Conservation (phyloP, 495 filamentous ascomycete species). For the Glonium stellatum region DNA sequence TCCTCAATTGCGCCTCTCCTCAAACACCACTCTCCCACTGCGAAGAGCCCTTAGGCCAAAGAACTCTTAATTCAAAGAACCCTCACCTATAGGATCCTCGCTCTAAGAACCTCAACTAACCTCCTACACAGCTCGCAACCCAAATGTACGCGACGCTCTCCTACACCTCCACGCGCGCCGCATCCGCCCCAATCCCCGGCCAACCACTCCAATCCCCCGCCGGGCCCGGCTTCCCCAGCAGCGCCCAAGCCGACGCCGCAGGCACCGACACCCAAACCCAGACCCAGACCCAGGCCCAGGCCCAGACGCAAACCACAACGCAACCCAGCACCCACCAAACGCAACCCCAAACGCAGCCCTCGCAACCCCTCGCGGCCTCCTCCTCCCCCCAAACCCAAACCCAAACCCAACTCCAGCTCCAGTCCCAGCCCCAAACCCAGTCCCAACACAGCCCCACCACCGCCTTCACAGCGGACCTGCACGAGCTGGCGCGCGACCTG, state of each 20-base stretch:
- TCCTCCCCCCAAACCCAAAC: constrained; percentile 27
- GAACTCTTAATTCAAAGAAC: no score
- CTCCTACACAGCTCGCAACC: constrained; percentile 53
- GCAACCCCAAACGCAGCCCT: constrained; percentile 4
- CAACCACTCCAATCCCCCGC: constrained; percentile 65
- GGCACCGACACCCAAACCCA: constrained; percentile 11
- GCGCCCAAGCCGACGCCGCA: constrained; percentile 31
- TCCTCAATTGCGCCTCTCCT: background rate
- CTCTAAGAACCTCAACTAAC: constrained; percentile 3
- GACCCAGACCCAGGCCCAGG: constrained; percentile 4
- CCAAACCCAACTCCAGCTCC: background rate
- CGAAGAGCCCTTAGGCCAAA: no score
- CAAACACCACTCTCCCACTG: no score
- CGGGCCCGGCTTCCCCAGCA: constrained; percentile 55
- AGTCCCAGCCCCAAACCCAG: constrained; percentile 35
- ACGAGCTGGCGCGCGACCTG: constrained; percentile 78
- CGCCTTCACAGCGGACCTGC: constrained; percentile 61
- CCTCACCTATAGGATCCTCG: no score
- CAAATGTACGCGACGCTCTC: constrained; percentile 8
- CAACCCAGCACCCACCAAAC: constrained; percentile 3
- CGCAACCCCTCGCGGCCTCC: constrained; percentile 8
- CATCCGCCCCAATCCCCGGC: constrained; percentile 58
- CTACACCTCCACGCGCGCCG: constrained; percentile 61
- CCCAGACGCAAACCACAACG: constrained; percentile 13
- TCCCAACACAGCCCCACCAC: constrained; percentile 38